Conservation (phyloP, 805 yeast genomes). For the Kodamaea hsintzibuensis region DNA sequence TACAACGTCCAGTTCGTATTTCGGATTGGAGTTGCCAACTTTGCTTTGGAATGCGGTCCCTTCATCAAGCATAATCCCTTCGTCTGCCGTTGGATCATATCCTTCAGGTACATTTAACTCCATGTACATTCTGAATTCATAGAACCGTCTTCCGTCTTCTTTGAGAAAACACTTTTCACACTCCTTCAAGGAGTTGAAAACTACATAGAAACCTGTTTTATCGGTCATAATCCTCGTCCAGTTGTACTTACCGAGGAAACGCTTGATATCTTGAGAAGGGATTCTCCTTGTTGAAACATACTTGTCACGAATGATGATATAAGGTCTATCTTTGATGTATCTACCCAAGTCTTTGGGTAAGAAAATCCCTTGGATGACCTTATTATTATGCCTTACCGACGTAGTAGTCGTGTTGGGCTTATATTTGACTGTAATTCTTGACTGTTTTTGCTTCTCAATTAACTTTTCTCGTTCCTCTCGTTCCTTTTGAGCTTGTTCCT, state of each 20-base stretch:
- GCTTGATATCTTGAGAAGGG: slow-evolving; percentile 58
- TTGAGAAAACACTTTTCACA: slow-evolving; percentile 59
- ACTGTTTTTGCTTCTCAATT: slow-evolving; percentile 13
- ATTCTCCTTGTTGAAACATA: slow-evolving; percentile 50
- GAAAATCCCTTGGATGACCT: slow-evolving; percentile 33
- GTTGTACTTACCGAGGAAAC: slow-evolving; percentile 55
- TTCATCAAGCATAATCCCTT: slow-evolving; percentile 12
- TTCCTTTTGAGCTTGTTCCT: slow-evolving; percentile 19
- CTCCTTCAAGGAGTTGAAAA: slow-evolving; percentile 60
- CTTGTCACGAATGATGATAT: slow-evolving; percentile 52
- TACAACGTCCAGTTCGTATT: slow-evolving; percentile 35
- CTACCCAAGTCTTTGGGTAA: slow-evolving; percentile 52
- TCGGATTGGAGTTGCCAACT: not conserved
- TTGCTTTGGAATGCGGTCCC: slow-evolving; percentile 15
- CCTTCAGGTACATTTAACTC: slow-evolving; percentile 55
- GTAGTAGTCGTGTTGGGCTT: slow-evolving; percentile 37
- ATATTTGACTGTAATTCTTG: slow-evolving; percentile 11
- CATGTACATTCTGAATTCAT: slow-evolving; percentile 55
- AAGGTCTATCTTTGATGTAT: slow-evolving; percentile 58
- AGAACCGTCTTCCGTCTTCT: slow-evolving; percentile 58
- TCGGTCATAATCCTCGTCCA: slow-evolving; percentile 70
- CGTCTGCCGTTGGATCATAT: slow-evolving; percentile 17
- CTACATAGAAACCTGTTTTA: slow-evolving; percentile 65
- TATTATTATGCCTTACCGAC: slow-evolving; percentile 31
- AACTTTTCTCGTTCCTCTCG: slow-evolving; percentile 12